These are phyloP conservation scores for Fusarium papillatum DNA, from an alignment of 2,329 filamentous ascomycete genomes.

Conservation along the genomic window DNA sequence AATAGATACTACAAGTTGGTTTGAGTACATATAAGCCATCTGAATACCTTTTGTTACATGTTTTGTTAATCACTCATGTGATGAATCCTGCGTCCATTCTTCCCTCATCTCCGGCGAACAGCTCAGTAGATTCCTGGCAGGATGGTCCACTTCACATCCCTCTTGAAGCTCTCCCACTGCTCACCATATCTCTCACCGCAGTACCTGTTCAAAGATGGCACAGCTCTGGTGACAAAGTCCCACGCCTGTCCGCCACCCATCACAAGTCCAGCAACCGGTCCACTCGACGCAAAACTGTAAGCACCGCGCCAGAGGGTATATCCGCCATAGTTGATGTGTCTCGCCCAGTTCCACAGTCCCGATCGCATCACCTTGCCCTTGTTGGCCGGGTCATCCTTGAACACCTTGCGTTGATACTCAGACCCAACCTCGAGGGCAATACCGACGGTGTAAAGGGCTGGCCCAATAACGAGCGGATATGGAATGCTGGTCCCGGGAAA, in stretches of 20 bases:
- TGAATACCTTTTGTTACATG: background rate
- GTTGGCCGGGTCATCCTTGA: constrained; percentile 54
- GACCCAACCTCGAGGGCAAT: constrained; percentile 66
- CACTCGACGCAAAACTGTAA: constrained; percentile 50
- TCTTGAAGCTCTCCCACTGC: constrained; percentile 55
- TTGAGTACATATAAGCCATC: constrained; percentile 11
- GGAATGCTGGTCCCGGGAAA: constrained; percentile 38
- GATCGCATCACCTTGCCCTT: constrained; percentile 53
- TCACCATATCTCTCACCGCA: constrained; percentile 52
- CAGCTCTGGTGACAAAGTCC: constrained; percentile 48
- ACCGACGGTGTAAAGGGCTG: constrained; percentile 63
- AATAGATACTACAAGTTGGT: constrained; percentile 23
- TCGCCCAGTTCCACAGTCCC: constrained; percentile 54
- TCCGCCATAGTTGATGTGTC: constrained; percentile 58
- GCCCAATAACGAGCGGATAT: constrained; percentile 59
- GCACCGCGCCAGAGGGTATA: constrained; percentile 52
- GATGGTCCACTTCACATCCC: constrained; percentile 52
- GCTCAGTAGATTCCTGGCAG: constrained; percentile 53
- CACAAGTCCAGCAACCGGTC: constrained; percentile 50
- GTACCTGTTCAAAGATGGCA: constrained; percentile 52
- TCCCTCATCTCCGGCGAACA: background rate
- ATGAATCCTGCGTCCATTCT: background rate
- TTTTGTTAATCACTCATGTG: background rate
- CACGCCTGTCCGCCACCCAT: constrained; percentile 47
- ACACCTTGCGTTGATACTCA: constrained; percentile 66